A percentile compares a stretch with the other conserved stretches of the same genome.
Conservation (phyloP, 805 yeast genomes). For the Candida ortonii region DNA sequence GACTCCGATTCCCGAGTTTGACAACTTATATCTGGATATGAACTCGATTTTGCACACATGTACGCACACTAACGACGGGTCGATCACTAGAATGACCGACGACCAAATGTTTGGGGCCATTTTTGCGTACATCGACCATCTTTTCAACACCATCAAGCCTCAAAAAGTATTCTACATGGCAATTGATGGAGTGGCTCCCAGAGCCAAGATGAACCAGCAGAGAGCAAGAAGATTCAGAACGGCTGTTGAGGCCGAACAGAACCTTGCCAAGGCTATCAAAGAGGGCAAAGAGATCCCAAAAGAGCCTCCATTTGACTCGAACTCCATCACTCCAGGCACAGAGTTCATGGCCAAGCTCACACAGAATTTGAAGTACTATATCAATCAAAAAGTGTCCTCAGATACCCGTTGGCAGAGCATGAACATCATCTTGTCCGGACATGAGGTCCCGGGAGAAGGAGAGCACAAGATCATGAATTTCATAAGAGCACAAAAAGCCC, state of each 20-base stretch:
- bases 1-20: conserved; percentile 86
- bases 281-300: conserved; percentile 75
- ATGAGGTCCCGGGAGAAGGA: conserved; percentile 98
- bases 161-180: conserved; percentile 90
- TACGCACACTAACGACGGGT: conserved; percentile 76
- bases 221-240: conserved; percentile 93
- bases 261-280: conserved; percentile 66
- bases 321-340: conserved; percentile 94
- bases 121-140: conserved; percentile 90
- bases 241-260: conserved; percentile 87
- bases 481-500: conserved; percentile 76
- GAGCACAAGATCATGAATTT: conserved; percentile 96
- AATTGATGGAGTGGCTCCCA: conserved; percentile 97
- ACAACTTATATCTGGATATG: conserved; percentile 94
- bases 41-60: conserved; percentile 93
- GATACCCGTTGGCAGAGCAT: conserved; percentile 84
- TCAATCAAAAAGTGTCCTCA: conserved; percentile 80
- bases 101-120: conserved; percentile 92
- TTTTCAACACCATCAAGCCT: conserved; percentile 85
- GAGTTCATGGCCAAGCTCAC: conserved; percentile 93
- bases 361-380: conserved; percentile 75
- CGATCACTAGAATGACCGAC: conserved; percentile 67
- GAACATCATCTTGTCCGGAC: conserved; percentile 80
- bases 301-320: conserved; percentile 85
- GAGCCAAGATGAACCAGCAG: conserved; percentile 98